Evolutionary conservation across 805 yeast species (phyloP).

Genomic region (Middelhovenomyces tepae): DNA sequence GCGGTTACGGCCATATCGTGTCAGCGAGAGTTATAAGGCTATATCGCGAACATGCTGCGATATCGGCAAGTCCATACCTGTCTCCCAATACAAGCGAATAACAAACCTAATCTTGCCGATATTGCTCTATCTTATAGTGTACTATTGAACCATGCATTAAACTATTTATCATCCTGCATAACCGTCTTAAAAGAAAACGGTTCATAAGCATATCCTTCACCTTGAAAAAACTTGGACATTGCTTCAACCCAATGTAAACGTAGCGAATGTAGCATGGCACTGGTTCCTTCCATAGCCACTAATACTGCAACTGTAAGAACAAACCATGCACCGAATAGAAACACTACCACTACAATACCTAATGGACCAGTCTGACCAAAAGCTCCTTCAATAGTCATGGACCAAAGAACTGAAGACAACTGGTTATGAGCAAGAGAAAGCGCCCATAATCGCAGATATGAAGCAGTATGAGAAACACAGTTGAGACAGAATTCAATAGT

Average conservation of each 20-base stretch:
- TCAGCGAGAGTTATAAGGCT: too few relatives aligned
- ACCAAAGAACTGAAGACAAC: constrained; percentile 89
- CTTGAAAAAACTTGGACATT: constrained; percentile 96
- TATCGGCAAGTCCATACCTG: too few relatives aligned
- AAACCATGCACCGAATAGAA: constrained; percentile 93
- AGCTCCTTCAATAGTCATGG: constrained; percentile 82
- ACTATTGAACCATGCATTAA: too few relatives aligned
- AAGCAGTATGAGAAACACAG: constrained; percentile 97
- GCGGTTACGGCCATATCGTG: too few relatives aligned
- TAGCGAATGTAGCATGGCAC: constrained; percentile 97
- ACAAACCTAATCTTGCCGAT: too few relatives aligned
- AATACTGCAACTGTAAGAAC: constrained; percentile 80
- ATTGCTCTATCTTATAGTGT: too few relatives aligned
- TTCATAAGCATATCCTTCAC: constrained; percentile 85
- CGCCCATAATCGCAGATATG: constrained; percentile 95
- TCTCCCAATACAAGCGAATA: too few relatives aligned
- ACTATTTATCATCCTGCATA: too few relatives aligned
- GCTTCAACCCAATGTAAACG: constrained; percentile 99
- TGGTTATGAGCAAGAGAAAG: constrained; percentile 95
- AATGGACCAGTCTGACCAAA: constrained; percentile 56
- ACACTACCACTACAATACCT: constrained; percentile 68
- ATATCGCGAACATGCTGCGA: too few relatives aligned
- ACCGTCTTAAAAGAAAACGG: constrained; percentile 63
- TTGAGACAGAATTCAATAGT: constrained; percentile 96
- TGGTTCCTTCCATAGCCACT: constrained; percentile 97